These are phyloP conservation scores for Cornus suecica DNA, from an alignment of 148 eudicot species.

Conservation along the genomic window DNA sequence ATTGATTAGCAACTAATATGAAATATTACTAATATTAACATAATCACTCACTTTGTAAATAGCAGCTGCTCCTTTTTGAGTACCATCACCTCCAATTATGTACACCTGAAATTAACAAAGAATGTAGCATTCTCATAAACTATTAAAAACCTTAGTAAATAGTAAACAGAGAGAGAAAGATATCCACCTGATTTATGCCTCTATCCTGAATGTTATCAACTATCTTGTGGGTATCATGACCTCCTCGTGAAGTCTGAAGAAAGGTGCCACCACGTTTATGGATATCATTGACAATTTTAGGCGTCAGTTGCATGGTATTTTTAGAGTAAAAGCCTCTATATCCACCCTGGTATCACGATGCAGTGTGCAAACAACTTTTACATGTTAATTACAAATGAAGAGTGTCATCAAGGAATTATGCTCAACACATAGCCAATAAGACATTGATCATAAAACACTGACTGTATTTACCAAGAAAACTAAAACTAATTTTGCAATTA, in stretches of 20 bases:
- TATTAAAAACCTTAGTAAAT: background rate
- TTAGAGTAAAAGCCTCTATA: conserved; percentile 84
- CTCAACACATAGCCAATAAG: background rate
- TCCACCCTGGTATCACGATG: conserved; percentile 57
- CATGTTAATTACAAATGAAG: background rate
- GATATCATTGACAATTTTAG: conserved; percentile 77
- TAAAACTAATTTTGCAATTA: background rate
- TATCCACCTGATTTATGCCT: conserved; percentile 77
- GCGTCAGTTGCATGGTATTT: conserved; percentile 76
- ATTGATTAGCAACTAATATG: background rate
- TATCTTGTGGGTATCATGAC: conserved; percentile 77
- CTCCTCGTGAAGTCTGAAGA: conserved; percentile 94
- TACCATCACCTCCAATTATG: conserved; percentile 69
- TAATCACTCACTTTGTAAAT: conserved; percentile 44
- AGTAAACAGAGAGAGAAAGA: conserved; percentile 6
- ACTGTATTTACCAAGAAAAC: background rate
- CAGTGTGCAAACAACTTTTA: background rate
- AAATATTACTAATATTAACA: background rate
- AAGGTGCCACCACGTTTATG: conserved; percentile 94
- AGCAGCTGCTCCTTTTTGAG: conserved; percentile 63
- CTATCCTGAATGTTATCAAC: conserved; percentile 93
- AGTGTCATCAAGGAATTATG: background rate
- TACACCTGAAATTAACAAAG: conserved; percentile 38
- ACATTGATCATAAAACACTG: background rate
- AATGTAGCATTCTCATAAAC: background rate